Conservation (phyloP, 768 basidiomycete genomes). For the Solioccasus polychromus region DNA sequence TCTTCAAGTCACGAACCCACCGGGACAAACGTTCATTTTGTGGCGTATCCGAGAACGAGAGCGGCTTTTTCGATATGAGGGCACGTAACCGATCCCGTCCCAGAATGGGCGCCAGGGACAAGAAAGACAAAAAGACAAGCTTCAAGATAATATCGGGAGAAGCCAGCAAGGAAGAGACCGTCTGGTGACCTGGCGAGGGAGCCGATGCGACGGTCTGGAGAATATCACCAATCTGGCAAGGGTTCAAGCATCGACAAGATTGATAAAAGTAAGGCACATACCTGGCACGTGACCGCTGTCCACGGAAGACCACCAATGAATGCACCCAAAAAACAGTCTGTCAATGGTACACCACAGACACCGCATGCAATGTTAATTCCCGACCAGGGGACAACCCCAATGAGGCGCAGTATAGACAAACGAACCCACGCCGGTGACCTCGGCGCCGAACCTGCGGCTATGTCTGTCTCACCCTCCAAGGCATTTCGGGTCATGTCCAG, state of each 20-base stretch:
- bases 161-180: constrained; percentile 79
- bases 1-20: constrained; percentile 70
- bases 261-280: constrained; percentile 33
- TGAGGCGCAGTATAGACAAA: constrained; percentile 80
- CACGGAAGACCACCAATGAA: constrained; percentile 86
- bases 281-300: constrained; percentile 92
- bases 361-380: constrained; percentile 97
- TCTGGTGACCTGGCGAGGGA: constrained; percentile 67
- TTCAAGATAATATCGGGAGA: constrained; percentile 84
- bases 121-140: constrained; percentile 74
- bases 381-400: constrained; percentile 95
- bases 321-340: constrained; percentile 74
- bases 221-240: constrained; percentile 74
- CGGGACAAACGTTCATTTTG: constrained; percentile 39
- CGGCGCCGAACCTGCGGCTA: constrained; percentile 34
- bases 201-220: constrained; percentile 78
- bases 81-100: constrained; percentile 63
- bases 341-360: constrained; percentile 75
- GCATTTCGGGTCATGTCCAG: constrained; percentile 82
- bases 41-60: constrained; percentile 19
- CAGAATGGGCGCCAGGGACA: constrained; percentile 86
- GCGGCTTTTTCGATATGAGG: constrained; percentile 43
- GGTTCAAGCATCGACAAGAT: constrained; percentile 14
- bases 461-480: constrained; percentile 63
- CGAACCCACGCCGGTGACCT: constrained; percentile 70